Evolutionary conservation across 2,329 filamentous ascomycete genomes (phyloP), one percentile per base, ranked within the genome.

Genomic region (Colletotrichum trifolii): DNA sequence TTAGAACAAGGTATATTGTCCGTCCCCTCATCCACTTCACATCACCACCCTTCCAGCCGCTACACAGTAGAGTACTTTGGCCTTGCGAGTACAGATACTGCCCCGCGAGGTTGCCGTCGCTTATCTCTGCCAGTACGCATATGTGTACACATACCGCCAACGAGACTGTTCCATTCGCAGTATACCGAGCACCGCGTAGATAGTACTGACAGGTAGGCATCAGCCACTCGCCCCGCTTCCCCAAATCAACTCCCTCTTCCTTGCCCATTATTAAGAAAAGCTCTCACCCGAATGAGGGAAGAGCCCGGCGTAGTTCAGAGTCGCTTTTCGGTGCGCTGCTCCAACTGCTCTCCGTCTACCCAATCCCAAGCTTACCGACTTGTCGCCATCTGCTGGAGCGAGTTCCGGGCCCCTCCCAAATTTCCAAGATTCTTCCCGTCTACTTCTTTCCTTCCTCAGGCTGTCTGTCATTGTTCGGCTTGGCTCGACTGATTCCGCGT

Each of bases 141-240:
- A 4, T 25, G 25, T 25, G 25, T 25, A 25, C 25, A 25, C 25
- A 25, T 25, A 25, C 25, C 25, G 25, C 25, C 25, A 25, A 25
- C 25, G 25, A 25, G 25, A 25, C 25, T 4, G 25, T 25, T 25
- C 25, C 25, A 25, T 25, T 25, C 25, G 25, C 25, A 25, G 25
- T 25, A 25, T 25, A 25, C 25, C 25, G 25, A 25, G 25, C 4
- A 25, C 25, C 4, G 25, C 3, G 25, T 25, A 25, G 25, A 25
- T 25, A 25, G 25, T 25, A 25, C 25, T 25, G 25, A 25, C 4
- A 25, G 25, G 25, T 25, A 25, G 42, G 40, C 48, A 52, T 53
- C 53, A 48, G 55, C 56, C 57, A 54, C 62, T 45, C 34, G 56
- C 64, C 66, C 66, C 66, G 62, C 66, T 67, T 66, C 63, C 62